Evolutionary conservation across 208 protist species (phyloP).

Genomic region (Trypanosoma cruzi): DNA sequence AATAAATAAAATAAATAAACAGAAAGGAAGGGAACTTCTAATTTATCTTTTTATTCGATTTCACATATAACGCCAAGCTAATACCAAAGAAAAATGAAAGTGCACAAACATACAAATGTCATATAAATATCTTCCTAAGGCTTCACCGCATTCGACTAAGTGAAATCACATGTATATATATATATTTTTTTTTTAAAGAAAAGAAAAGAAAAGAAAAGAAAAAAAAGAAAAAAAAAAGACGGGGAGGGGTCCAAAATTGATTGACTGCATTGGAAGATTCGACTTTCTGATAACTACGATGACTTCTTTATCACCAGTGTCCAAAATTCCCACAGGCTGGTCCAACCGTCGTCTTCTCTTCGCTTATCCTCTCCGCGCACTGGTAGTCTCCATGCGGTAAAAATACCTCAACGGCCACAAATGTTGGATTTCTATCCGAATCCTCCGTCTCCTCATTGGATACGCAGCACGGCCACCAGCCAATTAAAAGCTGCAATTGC

Average conservation of each 20-base stretch:
- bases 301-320: no score
- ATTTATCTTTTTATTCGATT: not conserved
- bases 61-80: not conserved
- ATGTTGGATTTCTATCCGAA: not conserved
- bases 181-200: not conserved
- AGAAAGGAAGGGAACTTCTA: not conserved
- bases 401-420: constrained; percentile 1
- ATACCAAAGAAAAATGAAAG: not conserved
- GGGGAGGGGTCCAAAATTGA: constrained; percentile 4
- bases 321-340: no score
- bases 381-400: not conserved
- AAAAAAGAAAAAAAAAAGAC: constrained; percentile 21
- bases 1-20: not conserved
- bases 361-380: not conserved
- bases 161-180: not conserved
- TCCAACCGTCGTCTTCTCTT: not conserved
- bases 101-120: not conserved
- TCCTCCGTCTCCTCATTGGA: constrained; percentile 26
- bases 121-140: no score
- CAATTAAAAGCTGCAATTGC: constrained; percentile 76
- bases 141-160: no score
- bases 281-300: no score
- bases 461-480: constrained; percentile 68
- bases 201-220: not conserved
- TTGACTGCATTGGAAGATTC: not conserved